These are phyloP conservation scores for Limonium bicolor DNA, from an alignment of 148 eudicot species.

Conservation along the genomic window DNA sequence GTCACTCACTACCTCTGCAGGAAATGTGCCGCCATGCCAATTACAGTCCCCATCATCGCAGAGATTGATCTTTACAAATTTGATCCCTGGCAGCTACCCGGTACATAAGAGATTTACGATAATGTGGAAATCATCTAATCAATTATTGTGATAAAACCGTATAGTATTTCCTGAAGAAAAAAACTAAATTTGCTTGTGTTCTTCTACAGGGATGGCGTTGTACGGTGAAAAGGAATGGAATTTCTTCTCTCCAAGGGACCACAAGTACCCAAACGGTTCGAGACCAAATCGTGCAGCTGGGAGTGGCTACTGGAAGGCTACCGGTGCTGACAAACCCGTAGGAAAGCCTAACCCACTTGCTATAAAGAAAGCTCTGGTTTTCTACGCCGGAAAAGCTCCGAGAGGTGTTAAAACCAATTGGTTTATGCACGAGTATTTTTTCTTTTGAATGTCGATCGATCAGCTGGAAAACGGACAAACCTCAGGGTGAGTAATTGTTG, in stretches of 20 bases:
- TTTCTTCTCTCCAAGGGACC: slow-evolving; percentile 24
- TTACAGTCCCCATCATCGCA: background rate
- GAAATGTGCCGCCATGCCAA: slow-evolving; percentile 1
- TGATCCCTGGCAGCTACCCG: slow-evolving; percentile 4
- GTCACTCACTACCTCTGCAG: slow-evolving; percentile 5
- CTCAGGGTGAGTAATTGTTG: background rate
- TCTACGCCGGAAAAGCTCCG: slow-evolving; percentile 20
- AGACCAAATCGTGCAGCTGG: slow-evolving; percentile 29
- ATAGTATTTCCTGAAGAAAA: background rate
- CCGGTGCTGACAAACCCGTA: slow-evolving; percentile 29
- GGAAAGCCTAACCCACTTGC: slow-evolving; percentile 21
- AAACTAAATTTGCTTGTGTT: background rate
- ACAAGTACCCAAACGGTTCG: slow-evolving; percentile 27
- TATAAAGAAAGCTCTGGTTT: slow-evolving; percentile 24
- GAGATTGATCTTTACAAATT: slow-evolving; percentile 3
- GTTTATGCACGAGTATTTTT: slow-evolving; percentile 9
- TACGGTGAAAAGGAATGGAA: slow-evolving; percentile 30
- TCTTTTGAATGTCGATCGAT: slow-evolving; percentile 12
- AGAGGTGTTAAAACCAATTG: slow-evolving; percentile 5
- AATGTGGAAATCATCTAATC: too few species aligned
- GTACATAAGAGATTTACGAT: too few species aligned
- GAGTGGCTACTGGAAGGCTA: slow-evolving; percentile 30
- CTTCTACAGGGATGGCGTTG: slow-evolving; percentile 16
- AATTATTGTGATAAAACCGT: background rate
- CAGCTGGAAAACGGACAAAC: slow-evolving; percentile 16